A percentile compares a stretch with the other conserved stretches of the same genome.
phyloP scores from a whole-genome alignment of 805 yeast genomes.

The Candida pseudofarinosa region DNA sequence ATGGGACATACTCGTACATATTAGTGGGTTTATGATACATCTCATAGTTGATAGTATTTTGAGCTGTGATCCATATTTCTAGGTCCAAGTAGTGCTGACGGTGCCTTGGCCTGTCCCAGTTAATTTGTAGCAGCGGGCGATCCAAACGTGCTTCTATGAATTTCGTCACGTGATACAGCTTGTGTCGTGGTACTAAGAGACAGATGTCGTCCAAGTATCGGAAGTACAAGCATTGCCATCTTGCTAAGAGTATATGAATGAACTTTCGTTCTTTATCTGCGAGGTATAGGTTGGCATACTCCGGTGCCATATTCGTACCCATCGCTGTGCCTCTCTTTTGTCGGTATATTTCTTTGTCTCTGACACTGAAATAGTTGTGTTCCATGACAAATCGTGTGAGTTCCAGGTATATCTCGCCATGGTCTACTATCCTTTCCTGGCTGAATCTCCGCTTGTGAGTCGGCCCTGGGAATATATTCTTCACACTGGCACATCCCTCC shows the following conservation, averaged over 20 bases:
- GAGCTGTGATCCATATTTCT: constrained; percentile 1
- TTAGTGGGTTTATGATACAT: too few species aligned
- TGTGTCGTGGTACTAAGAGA: constrained; percentile 1
- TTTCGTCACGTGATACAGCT: constrained; percentile 1
- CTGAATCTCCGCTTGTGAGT: neutral
- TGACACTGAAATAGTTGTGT: neutral
- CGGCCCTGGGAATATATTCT: neutral
- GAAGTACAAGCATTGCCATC: constrained; percentile 1
- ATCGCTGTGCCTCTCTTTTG: constrained; percentile 2
- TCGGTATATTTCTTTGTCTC: constrained; percentile 1
- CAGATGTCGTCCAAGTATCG: constrained; percentile 2
- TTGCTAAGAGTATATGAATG: neutral
- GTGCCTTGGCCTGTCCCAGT: constrained; percentile 1
- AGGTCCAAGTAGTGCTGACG: constrained; percentile 1
- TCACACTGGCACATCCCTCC: constrained; percentile 1
- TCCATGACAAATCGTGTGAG: constrained; percentile 2
- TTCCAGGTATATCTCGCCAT: neutral
- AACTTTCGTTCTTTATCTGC: constrained; percentile 2
- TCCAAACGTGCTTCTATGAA: neutral
- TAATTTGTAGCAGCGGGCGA: constrained; percentile 3
- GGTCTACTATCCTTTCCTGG: neutral
- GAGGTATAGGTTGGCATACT: constrained; percentile 2
- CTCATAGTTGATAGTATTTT: neutral
- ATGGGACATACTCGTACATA: too few species aligned
- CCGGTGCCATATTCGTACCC: constrained; percentile 4